Base-by-base conservation (phyloP, 129 eudicot species). In the Chrysanthemum seticuspe region DNA sequence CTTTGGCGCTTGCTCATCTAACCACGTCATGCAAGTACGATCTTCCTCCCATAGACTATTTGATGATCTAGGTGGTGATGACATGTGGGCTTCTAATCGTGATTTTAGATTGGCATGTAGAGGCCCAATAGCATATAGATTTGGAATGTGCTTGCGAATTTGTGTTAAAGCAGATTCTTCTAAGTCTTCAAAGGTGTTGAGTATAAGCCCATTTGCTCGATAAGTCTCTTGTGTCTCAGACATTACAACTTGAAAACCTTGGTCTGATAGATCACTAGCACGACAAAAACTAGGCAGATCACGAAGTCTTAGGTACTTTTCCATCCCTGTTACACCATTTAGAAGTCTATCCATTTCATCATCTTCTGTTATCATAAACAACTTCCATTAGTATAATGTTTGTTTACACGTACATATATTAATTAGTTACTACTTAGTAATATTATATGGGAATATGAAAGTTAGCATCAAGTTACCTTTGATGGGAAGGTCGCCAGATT, bases 161-260 rank as follows among this genome's bases (percentile, higher is more conserved):
- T 85, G 85, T 15, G 70, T 45, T 13, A 85, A 72, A 6, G 79
- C 73, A 0, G 85, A 78, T 50, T 85, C 85, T 72, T 88, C 95
- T 16, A 85, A 74, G 25, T 83, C 91, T 73, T 88, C 96, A 13
- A 79, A 88, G 0, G 87, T 81, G 70, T 86, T 88, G 58, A 88
- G 80, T 27, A 88, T 86, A 12, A 78, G 62, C 10, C 82, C 96
- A 0, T 53, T 19, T 19, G 91, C 85, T 60, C 74, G 70, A 15
- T 75, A 56, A 5, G 83, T 73, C 71, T 47, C 69, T 68, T 63
- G 75, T 10, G 83, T 75, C 68, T 77, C 82, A 0, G 67, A 45
- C 2, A 29, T 52, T 1, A 74, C 54, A 10, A 63, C 67, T 52
- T 79, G 78, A n/a, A 75, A 62, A 1, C 25, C 60, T 4, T 53